Evolutionary conservation across 257 asterid species (phyloP).

Genomic region (Solanum ahanhuiri): DNA sequence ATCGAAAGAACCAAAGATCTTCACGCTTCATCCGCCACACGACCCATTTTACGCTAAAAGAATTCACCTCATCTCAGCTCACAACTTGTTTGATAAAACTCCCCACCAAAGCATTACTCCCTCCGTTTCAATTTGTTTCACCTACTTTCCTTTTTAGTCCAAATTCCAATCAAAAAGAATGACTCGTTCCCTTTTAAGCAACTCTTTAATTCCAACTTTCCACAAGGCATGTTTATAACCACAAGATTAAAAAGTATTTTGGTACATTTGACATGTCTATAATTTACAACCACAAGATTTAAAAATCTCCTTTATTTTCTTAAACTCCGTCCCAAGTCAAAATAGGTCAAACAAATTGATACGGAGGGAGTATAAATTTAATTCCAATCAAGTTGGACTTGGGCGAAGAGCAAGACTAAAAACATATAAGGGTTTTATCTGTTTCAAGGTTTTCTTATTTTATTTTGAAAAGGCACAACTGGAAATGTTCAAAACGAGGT

Average conservation of each 20-base stretch:
- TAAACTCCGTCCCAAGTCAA: not conserved
- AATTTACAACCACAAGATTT: not conserved
- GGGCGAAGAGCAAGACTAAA: not conserved
- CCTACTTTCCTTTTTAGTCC: not conserved
- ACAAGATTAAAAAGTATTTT: not conserved
- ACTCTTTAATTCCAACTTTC: not conserved
- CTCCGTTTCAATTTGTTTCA: not conserved
- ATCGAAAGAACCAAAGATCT: conserved; percentile 39
- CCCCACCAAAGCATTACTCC: conserved; percentile 38
- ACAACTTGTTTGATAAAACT: conserved; percentile 55
- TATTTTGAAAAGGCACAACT: not conserved
- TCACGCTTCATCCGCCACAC: conserved; percentile 32
- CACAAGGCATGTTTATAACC: not conserved
- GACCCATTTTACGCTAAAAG: conserved; percentile 62
- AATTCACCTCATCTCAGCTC: conserved; percentile 47
- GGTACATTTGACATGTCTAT: not conserved
- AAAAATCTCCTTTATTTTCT: not conserved
- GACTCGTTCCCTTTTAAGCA: not conserved
- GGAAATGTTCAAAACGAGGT: not conserved
- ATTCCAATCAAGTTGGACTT: not conserved
- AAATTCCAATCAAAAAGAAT: not conserved
- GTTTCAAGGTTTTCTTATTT: not conserved
- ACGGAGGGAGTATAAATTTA: not conserved
- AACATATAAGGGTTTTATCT: not conserved
- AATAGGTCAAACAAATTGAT: not conserved